Percentiles rank a stretch among this genome's conserved stretches.
These are phyloP conservation scores for Geranium brycei DNA, from an alignment of 345 rosid species.

Conservation along the genomic window DNA sequence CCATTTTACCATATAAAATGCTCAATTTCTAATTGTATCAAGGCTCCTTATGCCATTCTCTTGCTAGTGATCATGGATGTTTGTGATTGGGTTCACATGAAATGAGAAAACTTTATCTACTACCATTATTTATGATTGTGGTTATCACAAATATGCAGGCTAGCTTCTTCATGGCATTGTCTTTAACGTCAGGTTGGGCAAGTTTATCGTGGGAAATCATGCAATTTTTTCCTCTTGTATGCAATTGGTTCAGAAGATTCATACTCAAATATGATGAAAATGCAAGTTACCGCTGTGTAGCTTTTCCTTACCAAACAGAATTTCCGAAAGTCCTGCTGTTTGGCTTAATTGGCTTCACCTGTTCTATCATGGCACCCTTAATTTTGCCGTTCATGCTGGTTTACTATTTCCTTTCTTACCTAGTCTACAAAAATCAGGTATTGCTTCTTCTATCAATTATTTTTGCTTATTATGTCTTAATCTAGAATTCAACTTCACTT, in stretches of 20 bases:
- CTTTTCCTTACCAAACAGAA: slow-evolving; percentile 85
- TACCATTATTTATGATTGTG: slow-evolving; percentile 1
- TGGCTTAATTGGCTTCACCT: slow-evolving; percentile 78
- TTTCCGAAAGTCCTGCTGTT: slow-evolving; percentile 66
- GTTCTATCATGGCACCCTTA: slow-evolving; percentile 71
- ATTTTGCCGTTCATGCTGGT: slow-evolving; percentile 63
- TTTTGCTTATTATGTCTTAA: neutral
- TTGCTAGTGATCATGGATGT: neutral
- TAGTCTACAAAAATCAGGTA: slow-evolving; percentile 78
- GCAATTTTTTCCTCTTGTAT: slow-evolving; percentile 50
- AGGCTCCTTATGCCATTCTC: neutral
- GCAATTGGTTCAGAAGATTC: slow-evolving; percentile 33
- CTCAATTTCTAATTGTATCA: neutral
- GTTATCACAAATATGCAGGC: slow-evolving; percentile 42
- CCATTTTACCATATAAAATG: neutral
- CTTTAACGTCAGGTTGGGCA: slow-evolving; percentile 84
- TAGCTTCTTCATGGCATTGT: slow-evolving; percentile 82
- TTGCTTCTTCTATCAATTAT: neutral
- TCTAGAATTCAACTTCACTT: neutral
- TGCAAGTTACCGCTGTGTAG: slow-evolving; percentile 21
- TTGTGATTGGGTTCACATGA: neutral
- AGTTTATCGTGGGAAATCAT: slow-evolving; percentile 62
- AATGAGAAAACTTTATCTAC: neutral
- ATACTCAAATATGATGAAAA: slow-evolving; percentile 34
- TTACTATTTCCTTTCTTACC: slow-evolving; percentile 59